These are phyloP conservation scores for Tetrahymena malaccensis DNA, from an alignment of 73 alveolate species.

Conservation along the genomic window DNA sequence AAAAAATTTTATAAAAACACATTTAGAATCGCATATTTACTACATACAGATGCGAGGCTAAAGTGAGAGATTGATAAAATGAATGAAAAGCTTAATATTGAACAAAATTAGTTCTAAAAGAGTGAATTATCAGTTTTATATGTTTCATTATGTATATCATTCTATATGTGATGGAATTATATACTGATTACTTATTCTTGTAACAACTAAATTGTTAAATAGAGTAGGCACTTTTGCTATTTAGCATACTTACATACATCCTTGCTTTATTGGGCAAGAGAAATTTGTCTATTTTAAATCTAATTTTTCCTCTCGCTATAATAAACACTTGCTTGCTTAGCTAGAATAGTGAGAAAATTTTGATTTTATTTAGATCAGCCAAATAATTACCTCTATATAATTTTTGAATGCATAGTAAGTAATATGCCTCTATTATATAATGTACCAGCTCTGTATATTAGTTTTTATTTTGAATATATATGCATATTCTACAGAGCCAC, in stretches of 20 bases:
- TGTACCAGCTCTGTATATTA: neutral
- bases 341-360: neutral
- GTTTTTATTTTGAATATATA: neutral
- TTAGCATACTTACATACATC: neutral
- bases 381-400: neutral
- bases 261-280: neutral
- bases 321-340: neutral
- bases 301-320: neutral
- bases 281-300: neutral
- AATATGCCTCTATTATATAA: neutral
- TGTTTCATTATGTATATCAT: neutral
- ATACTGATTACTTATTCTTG: neutral
- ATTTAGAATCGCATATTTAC: neutral
- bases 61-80: neutral
- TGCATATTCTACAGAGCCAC: neutral
- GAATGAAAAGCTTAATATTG: neutral
- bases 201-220: neutral
- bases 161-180: neutral
- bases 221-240: neutral
- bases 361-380: neutral
- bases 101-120: neutral
- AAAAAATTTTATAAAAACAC: neutral
- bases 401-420: neutral
- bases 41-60: no score
- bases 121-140: neutral